Evolutionary conservation across 257 asterid species (phyloP), one percentile per base, ranked within the genome.

Genomic region (Paraleonurus japonicus): DNA sequence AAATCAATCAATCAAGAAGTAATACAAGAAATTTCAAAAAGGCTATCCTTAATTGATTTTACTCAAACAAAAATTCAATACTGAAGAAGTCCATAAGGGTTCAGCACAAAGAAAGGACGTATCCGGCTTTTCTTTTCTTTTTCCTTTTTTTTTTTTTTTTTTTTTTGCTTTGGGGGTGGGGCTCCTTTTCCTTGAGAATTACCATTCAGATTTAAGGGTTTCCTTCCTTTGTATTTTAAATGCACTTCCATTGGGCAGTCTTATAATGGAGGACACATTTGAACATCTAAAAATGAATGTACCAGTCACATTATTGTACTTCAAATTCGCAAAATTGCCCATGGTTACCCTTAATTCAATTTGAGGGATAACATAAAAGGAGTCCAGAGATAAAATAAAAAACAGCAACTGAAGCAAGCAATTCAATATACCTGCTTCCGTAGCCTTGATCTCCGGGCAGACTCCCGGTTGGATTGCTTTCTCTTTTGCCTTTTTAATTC

Each of bases 381-480:
- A 59, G 22, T 10, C 28, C 9, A 48, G 41, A 32, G 23, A 67
- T 30, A 30, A 24, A 66, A 60, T 30, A 68, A 57, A 27, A 48
- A 60, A 23, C 22, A 43, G 57, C 15, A 51, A 37, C 72, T 62
- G 43, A 41, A 9, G 67, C 15, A 70, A 65, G 35, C n/a, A 59
- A 37, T 20, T 20, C 26, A 60, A 9, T 33, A 19, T 75, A 92
- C 99, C 97, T 95, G 99, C 80, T 95, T 95, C 43, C 98, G 94
- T 65, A 95, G 79, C 76, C 99, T 88, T 74, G 99, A 92, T 58
- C 99, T 88, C 79, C 99, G 84, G 67, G 99, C 99, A 69, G 99
- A 95, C 89, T 95, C 99, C 61, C 99, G 83, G 74, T 95, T 95
- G 27, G 98, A 95, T 76, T 89, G 99, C 82, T 95, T 95, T 75